A percentile compares a stretch with the other conserved stretches of the same genome.
phyloP scores from a whole-genome alignment of 164 flowering plant genomes.

The Kingdonia uniflora region DNA sequence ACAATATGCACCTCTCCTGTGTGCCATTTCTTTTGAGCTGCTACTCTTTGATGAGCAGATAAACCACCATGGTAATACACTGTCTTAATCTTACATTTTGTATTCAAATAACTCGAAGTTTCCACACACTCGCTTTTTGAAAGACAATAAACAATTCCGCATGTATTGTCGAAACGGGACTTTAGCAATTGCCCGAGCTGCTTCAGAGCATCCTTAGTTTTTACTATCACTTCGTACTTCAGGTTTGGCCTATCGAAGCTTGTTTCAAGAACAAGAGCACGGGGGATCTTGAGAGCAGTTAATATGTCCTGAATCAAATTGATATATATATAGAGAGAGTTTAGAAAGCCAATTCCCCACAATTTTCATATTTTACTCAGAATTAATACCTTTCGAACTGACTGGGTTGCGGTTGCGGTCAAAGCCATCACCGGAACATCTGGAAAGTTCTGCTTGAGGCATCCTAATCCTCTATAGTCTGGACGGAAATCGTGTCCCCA shows the following conservation, averaged over 20 bases:
- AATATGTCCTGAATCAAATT: slow-evolving; percentile 61
- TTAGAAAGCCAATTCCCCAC: background rate
- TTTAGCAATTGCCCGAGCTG: slow-evolving; percentile 68
- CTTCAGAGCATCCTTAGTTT: slow-evolving; percentile 70
- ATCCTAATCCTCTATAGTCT: slow-evolving; percentile 77
- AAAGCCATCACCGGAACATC: slow-evolving; percentile 88
- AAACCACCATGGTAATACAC: slow-evolving; percentile 92
- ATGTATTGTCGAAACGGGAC: slow-evolving; percentile 46
- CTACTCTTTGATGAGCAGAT: slow-evolving; percentile 64
- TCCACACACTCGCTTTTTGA: slow-evolving; percentile 75
- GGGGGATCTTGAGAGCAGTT: slow-evolving; percentile 64
- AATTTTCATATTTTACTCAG: background rate
- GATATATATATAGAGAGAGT: background rate
- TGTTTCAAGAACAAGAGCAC: slow-evolving; percentile 74
- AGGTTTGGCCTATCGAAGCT: slow-evolving; percentile 97
- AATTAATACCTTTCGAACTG: slow-evolving; percentile 62
- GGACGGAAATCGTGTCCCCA: slow-evolving; percentile 99
- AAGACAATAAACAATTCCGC: too few relatives aligned
- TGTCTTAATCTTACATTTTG: slow-evolving; percentile 65
- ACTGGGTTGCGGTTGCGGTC: slow-evolving; percentile 90
- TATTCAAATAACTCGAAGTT: slow-evolving; percentile 62
- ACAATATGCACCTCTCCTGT: slow-evolving; percentile 75
- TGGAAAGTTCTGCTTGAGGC: slow-evolving; percentile 83
- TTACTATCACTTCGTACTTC: slow-evolving; percentile 77
- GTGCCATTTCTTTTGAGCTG: slow-evolving; percentile 82